A percentile compares a stretch with the other conserved stretches of the same genome.
Conservation (phyloP, 345 rosid species). For the Pugionium dolabratum region DNA sequence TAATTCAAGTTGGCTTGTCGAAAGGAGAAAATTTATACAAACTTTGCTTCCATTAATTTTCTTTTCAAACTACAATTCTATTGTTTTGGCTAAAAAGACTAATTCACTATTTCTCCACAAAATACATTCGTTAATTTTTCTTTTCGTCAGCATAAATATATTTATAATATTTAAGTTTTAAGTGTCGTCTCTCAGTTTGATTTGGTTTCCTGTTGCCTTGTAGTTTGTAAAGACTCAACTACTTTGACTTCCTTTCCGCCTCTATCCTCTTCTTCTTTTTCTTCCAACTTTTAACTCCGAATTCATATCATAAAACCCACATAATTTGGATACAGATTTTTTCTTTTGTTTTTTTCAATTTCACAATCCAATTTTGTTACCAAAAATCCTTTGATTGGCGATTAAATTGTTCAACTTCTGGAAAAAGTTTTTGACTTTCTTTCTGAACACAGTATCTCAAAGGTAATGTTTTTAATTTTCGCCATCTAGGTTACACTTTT, state of each 20-base stretch:
- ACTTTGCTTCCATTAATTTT: too few species aligned
- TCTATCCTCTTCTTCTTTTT: constrained; percentile 14
- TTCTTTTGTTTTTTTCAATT: not conserved
- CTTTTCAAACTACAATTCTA: too few species aligned
- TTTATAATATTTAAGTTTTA: not conserved
- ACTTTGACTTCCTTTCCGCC: constrained; percentile 15
- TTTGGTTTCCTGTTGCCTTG: not conserved
- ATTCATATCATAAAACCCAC: constrained; percentile 8
- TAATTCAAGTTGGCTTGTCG: too few species aligned
- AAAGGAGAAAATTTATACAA: too few species aligned
- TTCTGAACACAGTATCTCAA: constrained; percentile 28
- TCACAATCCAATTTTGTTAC: not conserved
- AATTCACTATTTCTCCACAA: too few species aligned
- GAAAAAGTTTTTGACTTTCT: constrained; percentile 18
- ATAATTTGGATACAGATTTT: too few species aligned
- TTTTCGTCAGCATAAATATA: not conserved
- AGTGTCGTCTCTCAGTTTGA: not conserved
- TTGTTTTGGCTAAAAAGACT: not conserved
- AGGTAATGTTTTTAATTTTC: constrained; percentile 28
- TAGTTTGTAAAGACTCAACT: constrained; percentile 6
- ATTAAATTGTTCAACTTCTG: constrained; percentile 1
- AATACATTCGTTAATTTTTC: not conserved
- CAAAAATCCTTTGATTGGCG: not conserved
- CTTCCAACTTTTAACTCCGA: not conserved
- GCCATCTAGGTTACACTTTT: not conserved